A percentile compares a stretch with the other conserved stretches of the same genome.
These are phyloP conservation scores for Sporothrix sp. DNA, from an alignment of 2,329 filamentous ascomycete species.

Conservation along the genomic window DNA sequence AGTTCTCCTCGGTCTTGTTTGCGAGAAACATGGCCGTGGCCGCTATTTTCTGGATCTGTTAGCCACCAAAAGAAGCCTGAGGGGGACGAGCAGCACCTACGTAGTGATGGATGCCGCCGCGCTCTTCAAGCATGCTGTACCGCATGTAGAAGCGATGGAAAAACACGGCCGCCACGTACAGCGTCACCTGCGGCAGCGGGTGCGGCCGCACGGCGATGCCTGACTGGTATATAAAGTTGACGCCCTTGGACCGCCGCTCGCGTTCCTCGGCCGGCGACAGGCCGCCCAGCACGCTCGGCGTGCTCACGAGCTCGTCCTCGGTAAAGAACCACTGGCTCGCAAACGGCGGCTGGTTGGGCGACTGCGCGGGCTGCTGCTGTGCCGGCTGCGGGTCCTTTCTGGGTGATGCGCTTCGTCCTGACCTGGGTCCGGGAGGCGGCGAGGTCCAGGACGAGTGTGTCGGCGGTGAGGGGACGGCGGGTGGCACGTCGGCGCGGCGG, in stretches of 20 bases:
- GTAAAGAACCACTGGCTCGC: constrained; percentile 80
- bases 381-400: background rate
- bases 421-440: constrained; percentile 38
- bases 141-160: constrained; percentile 97
- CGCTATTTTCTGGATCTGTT: constrained; percentile 56
- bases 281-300: constrained; percentile 77
- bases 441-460: constrained; percentile 45
- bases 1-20: constrained; percentile 96
- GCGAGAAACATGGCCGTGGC: constrained; percentile 88
- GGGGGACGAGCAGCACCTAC: constrained; percentile 40
- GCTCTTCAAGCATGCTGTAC: constrained; percentile 66
- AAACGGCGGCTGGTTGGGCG: constrained; percentile 14
- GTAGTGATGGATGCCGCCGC: constrained; percentile 78
- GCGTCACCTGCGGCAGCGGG: constrained; percentile 70
- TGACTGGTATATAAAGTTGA: constrained; percentile 93
- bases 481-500: constrained; percentile 48
- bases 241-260: constrained; percentile 73
- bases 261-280: constrained; percentile 69
- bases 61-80: background rate
- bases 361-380: background rate
- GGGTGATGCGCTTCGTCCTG: constrained; percentile 31
- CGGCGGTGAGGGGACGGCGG: constrained; percentile 52
- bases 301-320: constrained; percentile 68
- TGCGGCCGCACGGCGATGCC: constrained; percentile 70
- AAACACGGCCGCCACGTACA: constrained; percentile 87